Conservation (phyloP, 2,329 filamentous ascomycete genomes). For the Microdochium paspali region DNA sequence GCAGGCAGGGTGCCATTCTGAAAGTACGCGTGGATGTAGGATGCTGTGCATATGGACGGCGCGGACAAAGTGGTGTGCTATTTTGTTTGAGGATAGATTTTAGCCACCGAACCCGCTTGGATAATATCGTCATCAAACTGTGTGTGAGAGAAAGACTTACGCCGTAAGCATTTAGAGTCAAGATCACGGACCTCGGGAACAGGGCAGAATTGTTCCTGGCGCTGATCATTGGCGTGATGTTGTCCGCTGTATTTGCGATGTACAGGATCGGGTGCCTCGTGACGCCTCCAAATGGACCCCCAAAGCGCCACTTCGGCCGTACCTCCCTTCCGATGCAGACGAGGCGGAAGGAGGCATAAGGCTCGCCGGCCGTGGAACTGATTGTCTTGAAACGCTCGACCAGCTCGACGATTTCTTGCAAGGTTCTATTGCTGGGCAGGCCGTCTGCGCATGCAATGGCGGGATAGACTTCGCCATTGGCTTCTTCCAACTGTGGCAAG, state of each 20-base stretch:
- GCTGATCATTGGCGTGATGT: constrained; percentile 21
- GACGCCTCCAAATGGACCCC: constrained; percentile 18
- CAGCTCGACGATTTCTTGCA: constrained; percentile 23
- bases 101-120: constrained; percentile 1
- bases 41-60: constrained; percentile 32
- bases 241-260: constrained; percentile 23
- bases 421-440: constrained; percentile 17
- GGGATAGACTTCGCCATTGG: constrained; percentile 30
- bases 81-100: neutral
- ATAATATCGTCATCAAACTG: too few species aligned
- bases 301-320: constrained; percentile 18
- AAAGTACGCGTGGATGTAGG: constrained; percentile 32
- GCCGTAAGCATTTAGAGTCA: constrained; percentile 41
- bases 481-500: constrained; percentile 19
- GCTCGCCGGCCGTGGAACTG: constrained; percentile 32
- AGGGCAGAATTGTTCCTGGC: constrained; percentile 18
- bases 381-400: constrained; percentile 21
- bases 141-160: constrained; percentile 20
- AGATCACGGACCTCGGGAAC: constrained; percentile 33
- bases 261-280: constrained; percentile 25
- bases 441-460: constrained; percentile 37
- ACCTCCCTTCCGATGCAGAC: constrained; percentile 20
- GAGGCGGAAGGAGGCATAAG: constrained; percentile 27
- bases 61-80: constrained; percentile 38
- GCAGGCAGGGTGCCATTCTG: constrained; percentile 34